Percentiles rank a stretch among this genome's conserved stretches.
Evolutionary conservation across 441 rosid species (phyloP).

Genomic region (Syzygium malaccense): DNA sequence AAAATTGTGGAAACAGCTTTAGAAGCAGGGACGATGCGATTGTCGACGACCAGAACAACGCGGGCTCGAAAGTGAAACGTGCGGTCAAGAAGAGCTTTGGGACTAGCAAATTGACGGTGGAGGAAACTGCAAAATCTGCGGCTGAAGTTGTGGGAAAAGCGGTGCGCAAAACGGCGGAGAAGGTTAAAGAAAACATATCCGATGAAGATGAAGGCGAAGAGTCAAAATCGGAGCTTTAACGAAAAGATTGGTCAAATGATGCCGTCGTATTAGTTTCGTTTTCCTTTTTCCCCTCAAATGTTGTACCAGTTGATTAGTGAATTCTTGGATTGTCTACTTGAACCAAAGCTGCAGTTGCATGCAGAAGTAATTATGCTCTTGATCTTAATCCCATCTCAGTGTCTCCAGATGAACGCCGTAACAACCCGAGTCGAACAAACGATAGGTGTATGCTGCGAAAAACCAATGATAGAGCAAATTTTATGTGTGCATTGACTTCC

Average conservation of each 20-base stretch:
- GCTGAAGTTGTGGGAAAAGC: slow-evolving; percentile 31
- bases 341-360: background rate
- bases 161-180: slow-evolving; percentile 31
- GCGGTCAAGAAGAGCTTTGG: slow-evolving; percentile 37
- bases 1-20: slow-evolving; percentile 23
- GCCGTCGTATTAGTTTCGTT: background rate
- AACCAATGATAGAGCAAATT: background rate
- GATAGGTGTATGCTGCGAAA: background rate
- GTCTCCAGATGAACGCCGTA: background rate
- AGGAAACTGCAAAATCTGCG: slow-evolving; percentile 44
- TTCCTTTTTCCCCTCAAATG: background rate
- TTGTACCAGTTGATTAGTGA: background rate
- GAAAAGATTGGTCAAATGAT: background rate
- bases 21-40: slow-evolving; percentile 20
- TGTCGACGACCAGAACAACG: background rate
- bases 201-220: slow-evolving; percentile 1
- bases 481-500: background rate
- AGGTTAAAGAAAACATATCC: slow-evolving; percentile 20
- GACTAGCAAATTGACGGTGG: slow-evolving; percentile 26
- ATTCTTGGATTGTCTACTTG: background rate
- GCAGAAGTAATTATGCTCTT: background rate
- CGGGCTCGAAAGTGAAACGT: slow-evolving; percentile 29
- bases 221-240: slow-evolving; percentile 26
- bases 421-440: background rate
- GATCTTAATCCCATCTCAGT: background rate